Evolutionary conservation across 2,329 filamentous ascomycete genomes (phyloP).

Genomic region (Pseudogymnoascus verrucosus): DNA sequence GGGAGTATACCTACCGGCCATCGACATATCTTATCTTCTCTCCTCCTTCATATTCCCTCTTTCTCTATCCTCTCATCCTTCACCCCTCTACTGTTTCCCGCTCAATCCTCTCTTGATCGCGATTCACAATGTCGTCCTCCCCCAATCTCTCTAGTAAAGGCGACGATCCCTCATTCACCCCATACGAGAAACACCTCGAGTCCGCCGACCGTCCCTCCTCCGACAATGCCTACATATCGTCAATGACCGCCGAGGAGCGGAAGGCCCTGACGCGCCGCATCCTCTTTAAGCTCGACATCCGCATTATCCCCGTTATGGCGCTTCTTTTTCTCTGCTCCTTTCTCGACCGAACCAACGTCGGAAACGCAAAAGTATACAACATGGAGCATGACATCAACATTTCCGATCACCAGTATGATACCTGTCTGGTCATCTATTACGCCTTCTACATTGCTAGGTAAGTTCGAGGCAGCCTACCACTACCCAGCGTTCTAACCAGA

Average conservation of each 20-base stretch:
- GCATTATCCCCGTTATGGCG: constrained; percentile 55
- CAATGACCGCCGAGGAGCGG: constrained; percentile 9
- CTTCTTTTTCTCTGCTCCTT: constrained; percentile 59
- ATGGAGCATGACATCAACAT: constrained; percentile 52
- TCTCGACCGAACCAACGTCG: constrained; percentile 64
- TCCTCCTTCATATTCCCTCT: background rate
- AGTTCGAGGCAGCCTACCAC: constrained; percentile 10
- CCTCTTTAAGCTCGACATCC: constrained; percentile 46
- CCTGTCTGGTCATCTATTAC: constrained; percentile 57
- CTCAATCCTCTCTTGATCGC: background rate
- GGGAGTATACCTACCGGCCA: background rate
- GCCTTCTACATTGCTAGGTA: constrained; percentile 54
- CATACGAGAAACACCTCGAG: background rate
- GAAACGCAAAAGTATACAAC: constrained; percentile 59
- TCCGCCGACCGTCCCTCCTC: background rate
- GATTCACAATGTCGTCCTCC: background rate
- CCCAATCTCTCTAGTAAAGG: background rate
- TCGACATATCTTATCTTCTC: background rate
- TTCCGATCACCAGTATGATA: constrained; percentile 53
- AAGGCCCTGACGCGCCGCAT: constrained; percentile 34
- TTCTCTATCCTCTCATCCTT: background rate
- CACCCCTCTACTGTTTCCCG: background rate
- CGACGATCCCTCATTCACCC: background rate
- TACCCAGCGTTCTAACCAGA: background rate
- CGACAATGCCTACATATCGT: background rate